Conservation (phyloP, 495 filamentous ascomycete genomes). For the Chaetomium tenue region DNA sequence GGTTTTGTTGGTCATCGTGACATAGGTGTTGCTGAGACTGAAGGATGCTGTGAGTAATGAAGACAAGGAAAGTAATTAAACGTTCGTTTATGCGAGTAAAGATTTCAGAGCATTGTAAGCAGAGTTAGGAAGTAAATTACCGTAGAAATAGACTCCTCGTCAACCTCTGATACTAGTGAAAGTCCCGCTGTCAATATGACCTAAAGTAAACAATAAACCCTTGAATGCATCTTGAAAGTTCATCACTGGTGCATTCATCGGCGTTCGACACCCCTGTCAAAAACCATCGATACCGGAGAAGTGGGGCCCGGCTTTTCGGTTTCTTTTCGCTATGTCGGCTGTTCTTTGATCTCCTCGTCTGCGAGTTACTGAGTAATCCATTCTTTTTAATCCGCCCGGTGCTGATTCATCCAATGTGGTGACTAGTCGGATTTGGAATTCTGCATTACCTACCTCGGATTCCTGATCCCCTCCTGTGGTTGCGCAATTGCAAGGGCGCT, state of each 20-base stretch:
- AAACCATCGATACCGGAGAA: not conserved
- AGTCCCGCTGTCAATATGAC: no score
- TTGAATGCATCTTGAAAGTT: not conserved
- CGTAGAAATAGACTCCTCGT: no score
- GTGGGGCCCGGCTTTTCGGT: not conserved
- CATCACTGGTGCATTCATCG: not conserved
- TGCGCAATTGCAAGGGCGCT: not conserved
- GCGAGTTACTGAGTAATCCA: not conserved
- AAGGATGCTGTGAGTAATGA: not conserved
- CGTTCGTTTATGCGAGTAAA: no score
- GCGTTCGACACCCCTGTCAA: not conserved
- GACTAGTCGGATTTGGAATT: slow-evolving; percentile 6
- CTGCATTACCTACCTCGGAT: not conserved
- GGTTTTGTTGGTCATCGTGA: slow-evolving; percentile 13
- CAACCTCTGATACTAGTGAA: no score
- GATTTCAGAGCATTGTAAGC: no score
- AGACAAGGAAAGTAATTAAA: no score
- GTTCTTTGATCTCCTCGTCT: not conserved
- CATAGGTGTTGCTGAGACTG: not conserved
- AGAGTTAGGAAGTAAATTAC: no score
- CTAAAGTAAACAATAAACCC: not conserved
- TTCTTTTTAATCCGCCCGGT: not conserved
- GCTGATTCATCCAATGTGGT: not conserved
- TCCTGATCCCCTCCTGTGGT: not conserved
- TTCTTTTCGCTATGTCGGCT: not conserved